A percentile compares a stretch with the other conserved stretches of the same genome.
Conservation (phyloP, 192 early-diverging fungal genomes). For the Allomyces macrogynus region DNA sequence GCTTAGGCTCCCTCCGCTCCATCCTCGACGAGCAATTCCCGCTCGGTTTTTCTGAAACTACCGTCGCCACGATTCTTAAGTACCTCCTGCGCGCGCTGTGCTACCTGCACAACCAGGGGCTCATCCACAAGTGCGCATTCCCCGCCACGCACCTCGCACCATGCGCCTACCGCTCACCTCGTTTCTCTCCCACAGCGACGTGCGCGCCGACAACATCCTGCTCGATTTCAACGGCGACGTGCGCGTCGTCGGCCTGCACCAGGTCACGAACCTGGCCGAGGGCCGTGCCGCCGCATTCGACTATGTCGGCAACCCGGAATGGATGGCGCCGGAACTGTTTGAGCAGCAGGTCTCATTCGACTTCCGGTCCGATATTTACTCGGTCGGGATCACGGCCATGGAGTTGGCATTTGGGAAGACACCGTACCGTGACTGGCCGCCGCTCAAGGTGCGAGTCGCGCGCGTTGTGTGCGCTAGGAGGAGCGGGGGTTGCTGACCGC, state of each 20-base stretch:
- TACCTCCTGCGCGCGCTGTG: constrained; percentile 27
- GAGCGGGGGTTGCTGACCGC: too few species aligned
- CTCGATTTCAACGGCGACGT: constrained; percentile 28
- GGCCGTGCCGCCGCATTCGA: not conserved
- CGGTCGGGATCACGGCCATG: constrained; percentile 32
- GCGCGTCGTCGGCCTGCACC: constrained; percentile 27
- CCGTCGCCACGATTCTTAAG: constrained; percentile 27
- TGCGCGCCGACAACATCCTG: constrained; percentile 34
- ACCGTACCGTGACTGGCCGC: constrained; percentile 33
- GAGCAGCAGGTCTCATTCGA: constrained; percentile 23
- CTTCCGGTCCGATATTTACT: constrained; percentile 33
- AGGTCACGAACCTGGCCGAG: constrained; percentile 15
- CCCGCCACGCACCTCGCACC: too few species aligned
- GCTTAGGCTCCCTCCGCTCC: constrained; percentile 19
- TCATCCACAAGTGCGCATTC: constrained; percentile 34
- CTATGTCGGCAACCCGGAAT: constrained; percentile 22
- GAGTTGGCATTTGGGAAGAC: constrained; percentile 33
- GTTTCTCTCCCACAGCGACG: constrained; percentile 14
- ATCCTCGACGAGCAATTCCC: constrained; percentile 26
- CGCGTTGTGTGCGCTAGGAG: not conserved
- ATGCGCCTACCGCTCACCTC: too few species aligned
- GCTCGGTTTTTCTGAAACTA: constrained; percentile 22
- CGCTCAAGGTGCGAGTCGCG: constrained; percentile 20
- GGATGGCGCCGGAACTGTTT: constrained; percentile 37
- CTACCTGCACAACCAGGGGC: constrained; percentile 31